Evolutionary conservation across 176 grass and related monocot genomes (phyloP).

Genomic region (Aegilops tauschii): DNA sequence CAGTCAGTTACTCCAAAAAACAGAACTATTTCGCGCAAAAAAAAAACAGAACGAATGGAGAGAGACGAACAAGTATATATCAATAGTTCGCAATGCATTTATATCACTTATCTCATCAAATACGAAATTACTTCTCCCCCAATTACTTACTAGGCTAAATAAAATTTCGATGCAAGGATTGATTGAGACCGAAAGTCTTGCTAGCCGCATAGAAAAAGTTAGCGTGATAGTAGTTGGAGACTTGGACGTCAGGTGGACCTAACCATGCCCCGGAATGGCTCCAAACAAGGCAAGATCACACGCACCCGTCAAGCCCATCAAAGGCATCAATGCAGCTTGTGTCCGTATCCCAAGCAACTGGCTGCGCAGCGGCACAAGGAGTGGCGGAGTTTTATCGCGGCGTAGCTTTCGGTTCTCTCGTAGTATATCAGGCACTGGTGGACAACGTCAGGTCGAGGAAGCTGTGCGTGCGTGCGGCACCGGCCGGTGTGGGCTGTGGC

Average conservation of each 20-base stretch:
- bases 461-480: too few species aligned
- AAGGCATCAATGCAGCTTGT: neutral
- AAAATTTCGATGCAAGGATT: too few species aligned
- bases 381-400: neutral
- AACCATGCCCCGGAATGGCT: neutral
- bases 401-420: neutral
- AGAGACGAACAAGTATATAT: too few species aligned
- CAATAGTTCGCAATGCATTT: too few species aligned
- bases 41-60: too few species aligned
- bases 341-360: neutral
- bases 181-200: neutral
- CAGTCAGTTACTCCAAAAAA: too few species aligned
- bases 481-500: neutral
- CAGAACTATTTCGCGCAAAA: too few species aligned
- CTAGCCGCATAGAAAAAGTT: neutral
- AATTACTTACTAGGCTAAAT: too few species aligned
- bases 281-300: neutral
- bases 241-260: slow-evolving; percentile 1
- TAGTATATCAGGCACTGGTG: neutral
- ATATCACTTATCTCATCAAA: too few species aligned
- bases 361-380: neutral
- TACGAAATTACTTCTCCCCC: too few species aligned
- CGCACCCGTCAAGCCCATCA: neutral
- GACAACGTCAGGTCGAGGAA: neutral
- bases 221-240: neutral